Conservation (phyloP, 805 yeast species). For the Saccharomycopsis sp. region DNA sequence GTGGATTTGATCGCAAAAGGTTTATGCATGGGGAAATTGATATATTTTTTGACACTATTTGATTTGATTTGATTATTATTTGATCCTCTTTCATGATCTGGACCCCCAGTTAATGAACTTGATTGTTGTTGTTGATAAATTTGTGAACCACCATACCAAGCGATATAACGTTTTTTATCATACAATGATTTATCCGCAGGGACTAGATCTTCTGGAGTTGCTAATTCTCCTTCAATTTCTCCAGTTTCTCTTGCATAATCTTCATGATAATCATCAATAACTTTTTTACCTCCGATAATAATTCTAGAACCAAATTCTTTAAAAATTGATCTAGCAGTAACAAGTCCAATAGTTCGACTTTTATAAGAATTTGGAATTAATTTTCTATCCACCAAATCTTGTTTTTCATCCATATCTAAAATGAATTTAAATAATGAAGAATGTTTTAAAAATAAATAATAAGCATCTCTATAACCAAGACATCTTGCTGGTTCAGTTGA, state of each 20-base stretch:
- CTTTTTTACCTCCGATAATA: conserved; percentile 67
- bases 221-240: conserved; percentile 52
- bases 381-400: conserved; percentile 69
- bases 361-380: conserved; percentile 84
- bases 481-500: conserved; percentile 95
- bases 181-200: conserved; percentile 33
- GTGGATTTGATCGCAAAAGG: conserved; percentile 11
- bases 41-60: conserved; percentile 10
- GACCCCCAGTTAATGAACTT: not conserved
- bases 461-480: conserved; percentile 81
- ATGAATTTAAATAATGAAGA: conserved; percentile 63
- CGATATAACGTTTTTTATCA: conserved; percentile 37
- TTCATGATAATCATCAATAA: conserved; percentile 85
- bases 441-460: conserved; percentile 67
- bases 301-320: conserved; percentile 89
- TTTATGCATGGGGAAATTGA: conserved; percentile 12
- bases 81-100: not conserved
- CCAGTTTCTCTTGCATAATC: conserved; percentile 38
- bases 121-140: conserved; percentile 26
- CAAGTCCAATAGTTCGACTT: conserved; percentile 82
- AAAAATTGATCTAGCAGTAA: conserved; percentile 83
- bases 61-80: not conserved
- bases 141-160: conserved; percentile 36
- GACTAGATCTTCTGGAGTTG: conserved; percentile 45
- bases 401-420: conserved; percentile 70